Evolutionary conservation across 352 stramenopile species (phyloP).

Genomic region (Globisporangium solare): DNA sequence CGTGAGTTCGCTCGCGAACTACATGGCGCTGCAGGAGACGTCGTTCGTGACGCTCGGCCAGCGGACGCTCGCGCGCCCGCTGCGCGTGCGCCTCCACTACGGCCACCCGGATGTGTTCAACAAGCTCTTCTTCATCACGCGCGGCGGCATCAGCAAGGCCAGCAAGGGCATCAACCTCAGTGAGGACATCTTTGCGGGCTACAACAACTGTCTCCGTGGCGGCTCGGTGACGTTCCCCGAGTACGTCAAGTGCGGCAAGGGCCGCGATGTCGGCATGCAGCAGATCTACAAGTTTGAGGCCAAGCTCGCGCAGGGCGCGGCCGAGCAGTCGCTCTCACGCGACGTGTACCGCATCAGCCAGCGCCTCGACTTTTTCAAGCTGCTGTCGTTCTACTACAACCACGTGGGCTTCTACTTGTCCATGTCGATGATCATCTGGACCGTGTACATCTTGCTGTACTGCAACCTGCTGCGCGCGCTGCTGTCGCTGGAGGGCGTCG

Average conservation of each 20-base stretch:
- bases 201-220: conserved; percentile 97
- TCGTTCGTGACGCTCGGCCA: conserved; percentile 98
- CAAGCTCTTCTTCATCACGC: conserved; percentile 99
- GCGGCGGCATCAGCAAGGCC: conserved; percentile 98
- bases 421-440: conserved; percentile 97
- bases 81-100: conserved; percentile 98
- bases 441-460: conserved; percentile 96
- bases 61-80: conserved; percentile 92
- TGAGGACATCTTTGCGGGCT: conserved; percentile 99
- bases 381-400: conserved; percentile 99
- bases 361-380: conserved; percentile 97
- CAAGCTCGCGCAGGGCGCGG: conserved; percentile 96
- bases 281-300: conserved; percentile 99
- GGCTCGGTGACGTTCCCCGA: conserved; percentile 97
- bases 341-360: conserved; percentile 97
- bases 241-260: conserved; percentile 98
- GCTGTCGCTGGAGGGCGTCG: conserved; percentile 90
- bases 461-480: conserved; percentile 93
- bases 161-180: conserved; percentile 99
- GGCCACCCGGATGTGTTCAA: conserved; percentile 99
- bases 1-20: conserved; percentile 98
- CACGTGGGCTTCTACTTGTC: conserved; percentile 98
- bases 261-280: conserved; percentile 98
- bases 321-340: conserved; percentile 97
- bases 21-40: conserved; percentile 99